Conservation (phyloP, 2,329 filamentous ascomycete species). For the Fusarium sororula region DNA sequence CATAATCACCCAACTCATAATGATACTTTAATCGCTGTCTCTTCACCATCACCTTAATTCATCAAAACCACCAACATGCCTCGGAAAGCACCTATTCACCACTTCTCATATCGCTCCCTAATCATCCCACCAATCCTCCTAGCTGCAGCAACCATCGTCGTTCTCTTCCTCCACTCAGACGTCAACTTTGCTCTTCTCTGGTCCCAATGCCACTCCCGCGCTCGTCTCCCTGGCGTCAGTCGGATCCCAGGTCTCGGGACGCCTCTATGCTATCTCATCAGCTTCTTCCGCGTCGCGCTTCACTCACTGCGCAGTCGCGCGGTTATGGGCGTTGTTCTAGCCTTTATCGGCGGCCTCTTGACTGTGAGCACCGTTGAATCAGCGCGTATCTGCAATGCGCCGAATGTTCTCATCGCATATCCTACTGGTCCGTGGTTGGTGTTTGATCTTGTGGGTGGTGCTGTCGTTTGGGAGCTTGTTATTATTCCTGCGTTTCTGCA, state of each 20-base stretch:
- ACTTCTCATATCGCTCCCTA: conserved; percentile 62
- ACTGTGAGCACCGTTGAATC: conserved; percentile 61
- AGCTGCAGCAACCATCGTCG: conserved; percentile 52
- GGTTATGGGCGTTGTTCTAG: conserved; percentile 54
- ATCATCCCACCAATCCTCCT: conserved; percentile 60
- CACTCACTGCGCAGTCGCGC: conserved; percentile 53
- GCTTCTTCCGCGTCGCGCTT: conserved; percentile 58
- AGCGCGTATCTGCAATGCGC: conserved; percentile 53
- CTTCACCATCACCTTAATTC: no score
- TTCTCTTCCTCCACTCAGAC: conserved; percentile 58
- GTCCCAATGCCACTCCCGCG: conserved; percentile 61
- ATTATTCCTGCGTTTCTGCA: conserved; percentile 61
- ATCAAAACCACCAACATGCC: conserved; percentile 8
- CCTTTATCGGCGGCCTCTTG: conserved; percentile 57
- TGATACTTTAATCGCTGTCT: neutral
- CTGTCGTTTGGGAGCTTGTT: conserved; percentile 61
- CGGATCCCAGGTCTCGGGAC: conserved; percentile 57
- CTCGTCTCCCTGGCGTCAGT: conserved; percentile 56
- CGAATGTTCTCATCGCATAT: conserved; percentile 49
- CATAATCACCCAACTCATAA: neutral
- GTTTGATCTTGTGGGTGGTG: conserved; percentile 59
- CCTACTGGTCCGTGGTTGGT: conserved; percentile 57
- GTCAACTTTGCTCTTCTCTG: conserved; percentile 62
- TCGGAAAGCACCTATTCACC: conserved; percentile 58
- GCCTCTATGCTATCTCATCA: conserved; percentile 59